A percentile compares a stretch with the other conserved stretches of the same genome.
These are phyloP conservation scores for Dichotomocladium elegans DNA, from an alignment of 371 early-diverging fungal species.

Conservation along the genomic window DNA sequence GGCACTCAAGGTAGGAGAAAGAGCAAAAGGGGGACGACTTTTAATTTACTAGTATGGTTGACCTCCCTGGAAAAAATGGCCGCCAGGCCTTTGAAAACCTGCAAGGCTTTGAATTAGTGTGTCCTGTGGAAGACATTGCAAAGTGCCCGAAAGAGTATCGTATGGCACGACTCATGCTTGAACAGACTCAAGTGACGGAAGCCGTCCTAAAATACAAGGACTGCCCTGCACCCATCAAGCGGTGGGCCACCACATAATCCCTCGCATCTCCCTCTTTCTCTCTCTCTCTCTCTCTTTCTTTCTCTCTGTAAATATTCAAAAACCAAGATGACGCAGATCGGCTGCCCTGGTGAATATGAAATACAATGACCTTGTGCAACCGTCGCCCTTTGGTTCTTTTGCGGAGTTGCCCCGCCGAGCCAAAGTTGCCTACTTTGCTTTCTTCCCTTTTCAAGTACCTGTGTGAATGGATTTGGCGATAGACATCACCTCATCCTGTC, in stretches of 20 bases:
- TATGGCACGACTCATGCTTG: constrained; percentile 76
- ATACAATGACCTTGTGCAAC: too few species aligned
- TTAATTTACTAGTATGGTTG: neutral
- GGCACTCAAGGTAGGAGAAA: constrained; percentile 72
- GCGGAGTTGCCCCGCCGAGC: too few species aligned
- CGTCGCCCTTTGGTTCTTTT: too few species aligned
- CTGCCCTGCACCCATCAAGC: constrained; percentile 50
- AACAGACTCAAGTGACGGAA: constrained; percentile 66
- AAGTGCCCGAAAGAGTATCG: constrained; percentile 82
- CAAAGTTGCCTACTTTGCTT: too few species aligned
- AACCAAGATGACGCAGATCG: too few species aligned
- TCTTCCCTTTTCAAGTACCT: too few species aligned
- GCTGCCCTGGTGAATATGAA: too few species aligned
- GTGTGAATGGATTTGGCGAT: constrained; percentile 41
- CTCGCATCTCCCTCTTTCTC: too few species aligned
- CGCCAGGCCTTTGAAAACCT: constrained; percentile 73
- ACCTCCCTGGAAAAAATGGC: too few species aligned
- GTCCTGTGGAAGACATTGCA: constrained; percentile 52
- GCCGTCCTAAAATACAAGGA: constrained; percentile 53
- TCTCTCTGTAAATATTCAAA: too few species aligned
- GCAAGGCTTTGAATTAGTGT: constrained; percentile 64
- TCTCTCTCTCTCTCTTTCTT: too few species aligned
- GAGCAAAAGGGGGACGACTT: neutral
- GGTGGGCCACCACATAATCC: constrained; percentile 40
- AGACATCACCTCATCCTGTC: constrained; percentile 56